Evolutionary conservation across 164 flowering plant genomes (phyloP).

Genomic region (Nymphaea thermarum): DNA sequence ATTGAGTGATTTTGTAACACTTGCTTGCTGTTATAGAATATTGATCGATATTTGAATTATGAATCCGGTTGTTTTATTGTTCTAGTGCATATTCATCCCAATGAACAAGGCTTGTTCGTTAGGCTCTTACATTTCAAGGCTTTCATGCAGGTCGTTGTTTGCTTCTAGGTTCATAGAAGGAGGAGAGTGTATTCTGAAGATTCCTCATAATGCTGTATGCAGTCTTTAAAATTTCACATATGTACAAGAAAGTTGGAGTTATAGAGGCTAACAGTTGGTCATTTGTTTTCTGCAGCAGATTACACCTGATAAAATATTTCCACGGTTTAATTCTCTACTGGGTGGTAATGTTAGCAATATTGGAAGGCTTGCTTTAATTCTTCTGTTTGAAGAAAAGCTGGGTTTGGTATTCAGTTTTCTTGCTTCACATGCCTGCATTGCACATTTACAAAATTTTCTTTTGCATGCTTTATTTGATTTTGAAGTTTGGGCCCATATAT

Average conservation of each 20-base stretch:
- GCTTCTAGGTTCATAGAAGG: conserved; percentile 18
- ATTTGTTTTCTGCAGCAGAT: conserved; percentile 44
- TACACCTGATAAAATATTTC: conserved; percentile 40
- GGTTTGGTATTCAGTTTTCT: conserved; percentile 36
- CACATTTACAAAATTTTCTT: not conserved
- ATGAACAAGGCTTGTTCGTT: no score
- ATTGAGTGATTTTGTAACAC: no score
- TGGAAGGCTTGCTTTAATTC: conserved; percentile 53
- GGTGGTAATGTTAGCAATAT: conserved; percentile 33
- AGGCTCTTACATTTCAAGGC: not conserved
- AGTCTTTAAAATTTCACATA: not conserved
- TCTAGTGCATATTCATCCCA: no score
- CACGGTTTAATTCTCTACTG: conserved; percentile 27
- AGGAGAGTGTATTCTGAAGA: conserved; percentile 64
- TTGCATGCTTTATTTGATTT: not conserved
- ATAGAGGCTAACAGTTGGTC: not conserved
- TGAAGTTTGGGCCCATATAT: not conserved
- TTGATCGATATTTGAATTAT: no score
- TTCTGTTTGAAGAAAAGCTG: conserved; percentile 46
- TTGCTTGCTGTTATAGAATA: no score
- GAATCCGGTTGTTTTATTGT: no score
- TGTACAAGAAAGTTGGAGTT: not conserved
- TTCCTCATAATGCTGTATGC: conserved; percentile 62
- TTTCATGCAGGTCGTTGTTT: conserved; percentile 17
- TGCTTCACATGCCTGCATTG: no score